Base-by-base conservation (phyloP, 768 basidiomycete species). In the Leccinum sublutescens region DNA sequence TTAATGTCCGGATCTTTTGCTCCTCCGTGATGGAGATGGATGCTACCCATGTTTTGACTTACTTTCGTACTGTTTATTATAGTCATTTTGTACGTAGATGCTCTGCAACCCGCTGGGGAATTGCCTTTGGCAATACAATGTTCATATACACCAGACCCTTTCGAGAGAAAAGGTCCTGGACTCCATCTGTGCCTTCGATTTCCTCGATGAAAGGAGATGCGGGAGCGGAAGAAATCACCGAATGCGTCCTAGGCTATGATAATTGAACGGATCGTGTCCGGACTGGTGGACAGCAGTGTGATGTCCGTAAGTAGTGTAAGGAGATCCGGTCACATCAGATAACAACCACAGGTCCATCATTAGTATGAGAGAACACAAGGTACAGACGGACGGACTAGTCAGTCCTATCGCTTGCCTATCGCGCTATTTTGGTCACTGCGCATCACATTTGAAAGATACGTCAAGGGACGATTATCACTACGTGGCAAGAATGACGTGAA, bases 61-160 rank as follows among this genome's bases (percentile, higher is more conserved):
- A 47, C 36, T 62, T 62, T 56, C 43, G 23, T 52, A 40, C 17
- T 43, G n/a, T 48, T 12, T 8, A 29, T 48, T 25, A 25, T 47
- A 23, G 17, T 31, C 19, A 23, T 40, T 17, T 54, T 54, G 52
- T 60, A 53, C 31, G 25, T 29, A 19, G 11, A 19, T 31, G n/a
- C 21, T 25, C 23, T 48, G 21, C 23, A 23, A 14, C 36, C 36
- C 36, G 15, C 25, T 27, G n/a, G 31, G 14, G 19, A 51, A 51
- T 21, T 17, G 14, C 29, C 11, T 50, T 31, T 17, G 29, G 12
- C 9, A 50, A 23, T 21, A 21, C 45, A 47, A 47, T 23, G 45
- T 47, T 12, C 15, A 50, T 25, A 25, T 11, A 31, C 50, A 50
- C 14, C 4, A 33, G 33, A 40, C 17, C 1, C 40, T n/a, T 9